These are phyloP conservation scores for Dactylellina drechsleri DNA, from an alignment of 2,329 filamentous ascomycete species.

Conservation along the genomic window DNA sequence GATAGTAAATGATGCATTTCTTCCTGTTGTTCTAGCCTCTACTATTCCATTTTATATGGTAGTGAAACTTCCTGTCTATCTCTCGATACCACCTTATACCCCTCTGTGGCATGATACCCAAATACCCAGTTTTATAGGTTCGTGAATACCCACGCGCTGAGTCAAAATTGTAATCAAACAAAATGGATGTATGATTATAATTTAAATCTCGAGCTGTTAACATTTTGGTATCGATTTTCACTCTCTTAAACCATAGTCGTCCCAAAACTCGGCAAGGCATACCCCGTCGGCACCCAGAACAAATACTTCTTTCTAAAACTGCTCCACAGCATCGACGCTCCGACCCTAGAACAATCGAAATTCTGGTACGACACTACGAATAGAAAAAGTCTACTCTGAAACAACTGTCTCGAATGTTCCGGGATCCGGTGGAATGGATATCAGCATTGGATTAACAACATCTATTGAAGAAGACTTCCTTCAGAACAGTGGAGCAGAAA, in stretches of 20 bases:
- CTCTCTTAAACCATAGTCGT: conserved; percentile 10
- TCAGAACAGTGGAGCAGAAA: not conserved
- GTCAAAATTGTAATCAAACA: too few species aligned
- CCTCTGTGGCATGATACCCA: not conserved
- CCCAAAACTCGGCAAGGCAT: conserved; percentile 3
- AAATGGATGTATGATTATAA: too few species aligned
- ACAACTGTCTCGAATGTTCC: not conserved
- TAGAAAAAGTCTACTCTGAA: conserved; percentile 25
- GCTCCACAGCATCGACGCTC: conserved; percentile 2
- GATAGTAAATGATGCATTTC: not conserved
- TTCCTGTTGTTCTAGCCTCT: not conserved
- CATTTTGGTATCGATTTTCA: too few species aligned
- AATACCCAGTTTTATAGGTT: conserved; percentile 16
- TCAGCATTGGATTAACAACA: not conserved
- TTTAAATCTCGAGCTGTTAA: too few species aligned
- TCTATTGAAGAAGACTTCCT: conserved; percentile 27
- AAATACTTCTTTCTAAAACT: conserved; percentile 42
- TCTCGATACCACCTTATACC: conserved; percentile 10
- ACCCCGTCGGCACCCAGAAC: not conserved
- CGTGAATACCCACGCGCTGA: not conserved
- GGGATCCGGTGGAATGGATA: not conserved
- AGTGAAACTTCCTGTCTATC: conserved; percentile 19
- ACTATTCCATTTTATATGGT: conserved; percentile 31
- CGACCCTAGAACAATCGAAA: conserved; percentile 5
- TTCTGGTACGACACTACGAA: conserved; percentile 38